A percentile compares a stretch with the other conserved stretches of the same genome.
These are phyloP conservation scores for Venturiaceae sp. DNA, from an alignment of 2,329 filamentous ascomycete genomes.

Conservation along the genomic window DNA sequence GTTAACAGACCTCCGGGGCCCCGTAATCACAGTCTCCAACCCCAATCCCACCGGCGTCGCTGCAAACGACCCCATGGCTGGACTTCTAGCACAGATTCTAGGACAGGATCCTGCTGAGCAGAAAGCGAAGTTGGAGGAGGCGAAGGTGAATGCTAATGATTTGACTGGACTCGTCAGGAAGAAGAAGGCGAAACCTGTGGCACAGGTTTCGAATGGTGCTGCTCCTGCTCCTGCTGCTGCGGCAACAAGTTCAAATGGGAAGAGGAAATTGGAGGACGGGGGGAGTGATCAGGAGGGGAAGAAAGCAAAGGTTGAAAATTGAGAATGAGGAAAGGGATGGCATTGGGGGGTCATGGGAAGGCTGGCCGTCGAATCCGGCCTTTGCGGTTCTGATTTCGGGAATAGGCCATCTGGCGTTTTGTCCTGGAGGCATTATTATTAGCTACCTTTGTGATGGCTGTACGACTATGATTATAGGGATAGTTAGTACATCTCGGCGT, in stretches of 20 bases:
- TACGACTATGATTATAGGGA: no score
- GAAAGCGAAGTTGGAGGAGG: constrained; percentile 58
- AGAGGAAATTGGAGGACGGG: constrained; percentile 11
- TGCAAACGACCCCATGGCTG: constrained; percentile 21
- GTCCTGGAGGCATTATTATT: no score
- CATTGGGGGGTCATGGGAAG: no score
- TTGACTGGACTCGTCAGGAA: constrained; percentile 64
- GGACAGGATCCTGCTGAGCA: constrained; percentile 53
- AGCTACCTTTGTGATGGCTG: no score
- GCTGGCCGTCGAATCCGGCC: no score
- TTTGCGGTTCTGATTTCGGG: no score
- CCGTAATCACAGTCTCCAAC: constrained; percentile 43
- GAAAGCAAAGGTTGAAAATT: constrained; percentile 11
- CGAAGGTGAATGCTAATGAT: constrained; percentile 64
- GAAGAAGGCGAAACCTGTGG: constrained; percentile 49
- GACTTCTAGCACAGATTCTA: constrained; percentile 54
- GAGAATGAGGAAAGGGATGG: background rate
- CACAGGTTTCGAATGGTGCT: constrained; percentile 9
- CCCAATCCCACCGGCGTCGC: background rate
- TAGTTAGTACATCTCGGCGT: no score
- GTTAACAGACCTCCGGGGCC: constrained; percentile 59
- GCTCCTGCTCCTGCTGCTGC: background rate
- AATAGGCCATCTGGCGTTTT: no score
- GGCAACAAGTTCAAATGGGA: constrained; percentile 5
- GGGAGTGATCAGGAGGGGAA: constrained; percentile 8